These are phyloP conservation scores for Stachybotrys echinatus DNA, from an alignment of 2,329 filamentous ascomycete genomes.

Conservation along the genomic window DNA sequence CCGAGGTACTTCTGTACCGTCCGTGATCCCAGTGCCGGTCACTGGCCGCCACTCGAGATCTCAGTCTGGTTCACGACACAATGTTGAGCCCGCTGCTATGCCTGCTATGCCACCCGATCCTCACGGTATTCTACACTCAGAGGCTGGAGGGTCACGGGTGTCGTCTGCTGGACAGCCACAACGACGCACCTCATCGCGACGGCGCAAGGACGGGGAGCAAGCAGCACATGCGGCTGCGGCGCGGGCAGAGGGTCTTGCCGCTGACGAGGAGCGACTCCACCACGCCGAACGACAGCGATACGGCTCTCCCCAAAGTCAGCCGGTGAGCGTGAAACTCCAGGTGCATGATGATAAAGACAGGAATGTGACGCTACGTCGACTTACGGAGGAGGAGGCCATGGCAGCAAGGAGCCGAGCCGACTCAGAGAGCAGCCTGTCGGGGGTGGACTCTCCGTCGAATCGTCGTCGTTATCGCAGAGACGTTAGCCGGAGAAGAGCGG, in stretches of 20 bases:
- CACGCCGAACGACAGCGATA: slow-evolving; percentile 29
- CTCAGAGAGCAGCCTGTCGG: slow-evolving; percentile 52
- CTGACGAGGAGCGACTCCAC: slow-evolving; percentile 35
- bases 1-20: slow-evolving; percentile 5
- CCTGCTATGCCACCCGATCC: slow-evolving; percentile 50
- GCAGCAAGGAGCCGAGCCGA: slow-evolving; percentile 39
- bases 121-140: slow-evolving; percentile 32
- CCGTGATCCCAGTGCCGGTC: slow-evolving; percentile 16
- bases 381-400: slow-evolving; percentile 56
- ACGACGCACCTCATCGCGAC: slow-evolving; percentile 39
- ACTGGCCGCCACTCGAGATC: slow-evolving; percentile 23
- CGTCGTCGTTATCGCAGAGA: slow-evolving; percentile 48
- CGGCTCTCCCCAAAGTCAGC: slow-evolving; percentile 36
- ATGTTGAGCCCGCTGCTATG: slow-evolving; percentile 38
- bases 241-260: slow-evolving; percentile 41
- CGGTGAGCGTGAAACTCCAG: slow-evolving; percentile 54
- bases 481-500: slow-evolving; percentile 40
- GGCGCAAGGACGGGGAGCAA: slow-evolving; percentile 34
- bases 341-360: slow-evolving; percentile 55
- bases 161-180: slow-evolving; percentile 30
- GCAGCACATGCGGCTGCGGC: slow-evolving; percentile 43
- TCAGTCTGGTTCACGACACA: slow-evolving; percentile 34
- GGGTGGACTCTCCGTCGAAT: slow-evolving; percentile 44
- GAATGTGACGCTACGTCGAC: slow-evolving; percentile 55
- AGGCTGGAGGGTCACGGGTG: slow-evolving; percentile 21